phyloP scores from a whole-genome alignment of 768 basidiomycete species.

The Lactarius tabidus region DNA sequence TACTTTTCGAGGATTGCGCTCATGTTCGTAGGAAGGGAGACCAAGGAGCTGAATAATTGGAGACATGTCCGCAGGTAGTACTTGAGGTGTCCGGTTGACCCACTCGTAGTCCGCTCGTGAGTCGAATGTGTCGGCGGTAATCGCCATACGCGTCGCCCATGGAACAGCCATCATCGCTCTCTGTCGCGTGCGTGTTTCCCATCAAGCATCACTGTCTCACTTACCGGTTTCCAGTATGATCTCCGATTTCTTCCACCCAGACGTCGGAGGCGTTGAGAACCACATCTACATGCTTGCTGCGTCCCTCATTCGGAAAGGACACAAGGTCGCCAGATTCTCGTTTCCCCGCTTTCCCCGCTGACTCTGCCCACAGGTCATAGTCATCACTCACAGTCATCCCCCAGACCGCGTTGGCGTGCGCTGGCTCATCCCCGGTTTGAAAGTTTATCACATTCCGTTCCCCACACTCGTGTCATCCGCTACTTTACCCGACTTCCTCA shows the following conservation, averaged over 20 bases:
- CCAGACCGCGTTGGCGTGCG: constrained; percentile 85
- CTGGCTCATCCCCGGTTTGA: constrained; percentile 81
- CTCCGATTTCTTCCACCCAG: constrained; percentile 94
- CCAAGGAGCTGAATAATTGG: background rate
- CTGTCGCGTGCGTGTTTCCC: constrained; percentile 14
- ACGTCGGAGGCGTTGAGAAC: constrained; percentile 93
- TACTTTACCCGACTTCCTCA: constrained; percentile 91
- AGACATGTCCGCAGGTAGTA: background rate
- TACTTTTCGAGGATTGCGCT: constrained; percentile 39
- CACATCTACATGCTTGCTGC: constrained; percentile 92
- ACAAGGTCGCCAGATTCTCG: constrained; percentile 54
- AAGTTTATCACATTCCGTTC: constrained; percentile 93
- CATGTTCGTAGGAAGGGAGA: constrained; percentile 26
- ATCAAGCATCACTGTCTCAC: background rate
- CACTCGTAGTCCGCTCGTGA: constrained; percentile 16
- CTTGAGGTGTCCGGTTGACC: constrained; percentile 9
- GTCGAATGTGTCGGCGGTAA: background rate
- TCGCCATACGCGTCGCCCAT: background rate
- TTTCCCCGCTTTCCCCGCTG: background rate
- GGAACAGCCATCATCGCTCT: background rate
- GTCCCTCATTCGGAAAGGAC: constrained; percentile 75
- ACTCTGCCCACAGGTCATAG: constrained; percentile 61
- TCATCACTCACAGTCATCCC: constrained; percentile 89
- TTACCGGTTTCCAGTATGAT: constrained; percentile 63
- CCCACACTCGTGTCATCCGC: constrained; percentile 86